Conservation (phyloP, 768 basidiomycete genomes). For the Mycena galopus region DNA sequence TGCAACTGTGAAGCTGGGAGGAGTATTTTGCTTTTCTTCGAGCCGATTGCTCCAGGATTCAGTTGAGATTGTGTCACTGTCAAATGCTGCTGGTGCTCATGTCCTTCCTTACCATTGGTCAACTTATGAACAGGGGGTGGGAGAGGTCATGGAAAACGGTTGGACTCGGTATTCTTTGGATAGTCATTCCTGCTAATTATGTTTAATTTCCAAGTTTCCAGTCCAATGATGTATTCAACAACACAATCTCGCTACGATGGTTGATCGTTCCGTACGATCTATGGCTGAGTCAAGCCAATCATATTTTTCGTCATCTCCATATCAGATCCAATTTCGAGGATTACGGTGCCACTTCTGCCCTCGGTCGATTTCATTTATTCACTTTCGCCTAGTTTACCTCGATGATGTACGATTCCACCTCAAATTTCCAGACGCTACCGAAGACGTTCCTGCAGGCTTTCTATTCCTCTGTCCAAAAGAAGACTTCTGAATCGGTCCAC, state of each 20-base stretch:
- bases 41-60: background rate
- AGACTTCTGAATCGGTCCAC: background rate
- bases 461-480: background rate
- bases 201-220: background rate
- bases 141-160: too few species aligned
- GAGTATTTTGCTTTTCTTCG: background rate
- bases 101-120: too few species aligned
- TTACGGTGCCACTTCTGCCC: background rate
- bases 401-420: background rate
- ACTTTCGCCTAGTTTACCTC: background rate
- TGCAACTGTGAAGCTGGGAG: background rate
- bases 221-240: background rate
- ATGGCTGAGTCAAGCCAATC: conserved; percentile 22
- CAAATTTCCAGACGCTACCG: background rate
- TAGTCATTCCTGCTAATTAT: background rate
- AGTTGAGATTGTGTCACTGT: background rate
- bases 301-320: conserved; percentile 2
- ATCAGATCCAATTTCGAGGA: background rate
- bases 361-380: background rate
- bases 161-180: conserved; percentile 6
- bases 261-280: background rate
- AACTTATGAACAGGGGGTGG: too few species aligned
- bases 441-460: background rate
- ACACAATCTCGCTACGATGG: background rate
- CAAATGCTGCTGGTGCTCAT: background rate